Conservation (phyloP, 2,329 filamentous ascomycete species). For the Ophiocordyceps camponoti-rufipedis region DNA sequence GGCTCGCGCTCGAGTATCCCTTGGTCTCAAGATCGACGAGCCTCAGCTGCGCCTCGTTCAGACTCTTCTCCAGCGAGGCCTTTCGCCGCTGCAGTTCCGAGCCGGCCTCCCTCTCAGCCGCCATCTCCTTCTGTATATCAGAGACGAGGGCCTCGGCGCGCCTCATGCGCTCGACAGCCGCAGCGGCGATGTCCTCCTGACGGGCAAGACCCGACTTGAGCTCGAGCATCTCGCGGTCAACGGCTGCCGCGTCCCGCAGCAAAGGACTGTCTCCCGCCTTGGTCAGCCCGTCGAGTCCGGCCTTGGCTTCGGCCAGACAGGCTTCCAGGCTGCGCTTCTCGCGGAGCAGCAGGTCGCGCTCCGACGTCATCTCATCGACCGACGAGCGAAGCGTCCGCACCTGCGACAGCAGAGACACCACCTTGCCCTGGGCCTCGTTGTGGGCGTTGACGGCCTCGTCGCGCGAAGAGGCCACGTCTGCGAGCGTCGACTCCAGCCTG, state of each 20-base stretch:
- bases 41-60: slow-evolving; percentile 79
- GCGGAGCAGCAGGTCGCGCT: slow-evolving; percentile 67
- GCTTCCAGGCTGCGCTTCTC: slow-evolving; percentile 84
- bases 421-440: slow-evolving; percentile 85
- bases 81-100: slow-evolving; percentile 79
- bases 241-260: slow-evolving; percentile 72
- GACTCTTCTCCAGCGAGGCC: slow-evolving; percentile 67
- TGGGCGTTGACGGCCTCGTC: slow-evolving; percentile 88
- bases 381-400: slow-evolving; percentile 68
- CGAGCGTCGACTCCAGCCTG: slow-evolving; percentile 72
- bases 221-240: slow-evolving; percentile 78
- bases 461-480: slow-evolving; percentile 76
- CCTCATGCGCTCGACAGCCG: slow-evolving; percentile 93
- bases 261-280: slow-evolving; percentile 63
- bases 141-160: slow-evolving; percentile 72
- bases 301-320: slow-evolving; percentile 70
- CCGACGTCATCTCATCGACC: slow-evolving; percentile 69
- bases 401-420: slow-evolving; percentile 78
- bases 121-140: slow-evolving; percentile 87
- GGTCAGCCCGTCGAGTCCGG: slow-evolving; percentile 73
- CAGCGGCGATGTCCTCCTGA: slow-evolving; percentile 80
- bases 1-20: slow-evolving; percentile 83
- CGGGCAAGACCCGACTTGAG: slow-evolving; percentile 79
- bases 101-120: slow-evolving; percentile 65
- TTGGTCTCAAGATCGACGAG: slow-evolving; percentile 93